These are phyloP conservation scores for Dictyostelium citrinum DNA, from an alignment of 78 protist species.

Conservation along the genomic window DNA sequence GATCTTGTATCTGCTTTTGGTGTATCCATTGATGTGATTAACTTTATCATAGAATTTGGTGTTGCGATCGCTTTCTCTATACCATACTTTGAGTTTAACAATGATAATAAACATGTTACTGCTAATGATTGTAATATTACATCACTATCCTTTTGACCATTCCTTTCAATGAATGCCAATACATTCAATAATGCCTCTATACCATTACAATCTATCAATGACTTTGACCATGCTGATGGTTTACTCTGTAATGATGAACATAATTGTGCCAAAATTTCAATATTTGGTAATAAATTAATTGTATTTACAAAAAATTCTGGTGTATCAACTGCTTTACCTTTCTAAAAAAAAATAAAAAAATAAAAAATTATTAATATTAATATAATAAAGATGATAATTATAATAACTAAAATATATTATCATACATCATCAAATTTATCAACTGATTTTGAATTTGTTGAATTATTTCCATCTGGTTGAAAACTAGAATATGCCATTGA, in stretches of 20 bases:
- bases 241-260: slow-evolving; percentile 48
- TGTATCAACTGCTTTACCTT: slow-evolving; percentile 71
- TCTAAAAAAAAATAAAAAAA: neutral
- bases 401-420: neutral
- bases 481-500: slow-evolving; percentile 45
- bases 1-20: slow-evolving; percentile 41
- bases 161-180: slow-evolving; percentile 17
- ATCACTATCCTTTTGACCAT: slow-evolving; percentile 18
- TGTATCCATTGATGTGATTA: slow-evolving; percentile 36
- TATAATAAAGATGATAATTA: neutral
- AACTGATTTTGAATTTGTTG: neutral
- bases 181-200: slow-evolving; percentile 38
- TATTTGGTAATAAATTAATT: slow-evolving; percentile 52
- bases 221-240: slow-evolving; percentile 41
- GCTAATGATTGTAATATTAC: slow-evolving; percentile 41
- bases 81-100: slow-evolving; percentile 47
- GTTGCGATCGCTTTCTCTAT: slow-evolving; percentile 47
- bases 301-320: slow-evolving; percentile 74
- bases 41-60: slow-evolving; percentile 27
- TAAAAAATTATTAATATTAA: neutral
- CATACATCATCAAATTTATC: slow-evolving; percentile 11
- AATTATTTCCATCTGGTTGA: neutral
- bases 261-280: slow-evolving; percentile 52
- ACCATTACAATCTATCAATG: slow-evolving; percentile 38
- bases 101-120: slow-evolving; percentile 49